These are phyloP conservation scores for Acacia concinna DNA, from an alignment of 331 rosid genomes.

Conservation along the genomic window DNA sequence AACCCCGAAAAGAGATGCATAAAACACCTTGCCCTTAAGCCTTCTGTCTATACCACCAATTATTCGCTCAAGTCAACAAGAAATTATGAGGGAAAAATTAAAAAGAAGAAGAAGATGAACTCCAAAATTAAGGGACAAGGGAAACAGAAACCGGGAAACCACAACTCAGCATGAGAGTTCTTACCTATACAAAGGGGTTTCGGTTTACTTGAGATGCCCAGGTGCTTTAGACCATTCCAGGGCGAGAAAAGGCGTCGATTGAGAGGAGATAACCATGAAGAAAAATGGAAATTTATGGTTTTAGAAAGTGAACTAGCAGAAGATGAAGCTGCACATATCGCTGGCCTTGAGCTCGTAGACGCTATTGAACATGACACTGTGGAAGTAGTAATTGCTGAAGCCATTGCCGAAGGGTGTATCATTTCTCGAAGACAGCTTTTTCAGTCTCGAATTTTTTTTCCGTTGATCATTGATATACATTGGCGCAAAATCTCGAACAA, in stretches of 20 bases:
- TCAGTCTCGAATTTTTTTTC: not conserved
- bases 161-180: conserved; percentile 16
- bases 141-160: not conserved
- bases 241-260: conserved; percentile 57
- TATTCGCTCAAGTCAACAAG: not conserved
- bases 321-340: conserved; percentile 35
- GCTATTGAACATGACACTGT: conserved; percentile 42
- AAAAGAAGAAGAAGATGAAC: not conserved
- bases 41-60: conserved; percentile 60
- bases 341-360: conserved; percentile 34
- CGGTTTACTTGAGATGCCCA: conserved; percentile 57
- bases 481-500: conserved; percentile 9
- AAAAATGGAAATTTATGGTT: conserved; percentile 39
- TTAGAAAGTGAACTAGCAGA: conserved; percentile 31
- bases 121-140: conserved; percentile 10
- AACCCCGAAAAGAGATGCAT: conserved; percentile 98
- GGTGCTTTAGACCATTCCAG: conserved; percentile 80
- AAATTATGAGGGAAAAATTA: not conserved
- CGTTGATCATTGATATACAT: conserved; percentile 33
- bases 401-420: conserved; percentile 53
- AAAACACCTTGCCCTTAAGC: conserved; percentile 63
- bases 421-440: conserved; percentile 12
- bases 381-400: conserved; percentile 49
- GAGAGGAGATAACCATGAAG: conserved; percentile 47
- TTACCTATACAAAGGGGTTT: conserved; percentile 47